Evolutionary conservation across 2,329 filamentous ascomycete species (phyloP), one percentile per base, ranked within the genome.

Genomic region (Trichoderma polysporum): DNA sequence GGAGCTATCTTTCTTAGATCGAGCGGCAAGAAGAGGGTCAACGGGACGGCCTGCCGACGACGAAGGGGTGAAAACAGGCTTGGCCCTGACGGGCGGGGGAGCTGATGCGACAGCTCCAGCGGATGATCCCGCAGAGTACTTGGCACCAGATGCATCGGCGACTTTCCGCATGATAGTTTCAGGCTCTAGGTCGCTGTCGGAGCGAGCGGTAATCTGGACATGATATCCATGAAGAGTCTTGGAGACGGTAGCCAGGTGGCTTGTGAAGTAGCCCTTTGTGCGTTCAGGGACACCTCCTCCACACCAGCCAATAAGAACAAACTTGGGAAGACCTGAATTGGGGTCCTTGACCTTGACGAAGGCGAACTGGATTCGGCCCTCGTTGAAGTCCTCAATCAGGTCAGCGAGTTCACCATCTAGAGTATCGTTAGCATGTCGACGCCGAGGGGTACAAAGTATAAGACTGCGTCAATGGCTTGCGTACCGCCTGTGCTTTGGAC

Each of bases 201-300:
- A 96, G 69, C 95, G 92, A 68, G 95, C 95, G 61, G 94, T 98
- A 73, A 99, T 91, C 82, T 99, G 94, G 68, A 99, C 93, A 78
- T 99, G 95, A 79, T 98, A 99, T 71, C 95, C 93, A 81, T 97
- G 94, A 49, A 99, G 87, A 72, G 97, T 85, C 80, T 97, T 97
- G 69, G 93, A 90, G 41, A 98, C 93, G 56, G 93, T 90, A 68
- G 91, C 90, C 56, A 95, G 83, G 80, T 99, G 94, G 81, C 93
- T 97, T 71, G 93, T 97, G 78, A 99, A 99, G 81, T 98, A 98
- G 71, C 95, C 95, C 81, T 98, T 99, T 69, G 94, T 98, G 74
- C 94, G 86, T 81, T 99, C 95, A n/a, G 95, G 95, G 17, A 99
- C 95, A 73, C 95, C 95, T 76, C 96, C 94, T 71, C 95, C 95